Base-by-base conservation (phyloP, 2,329 filamentous ascomycete genomes). In the Aspergillus intermedius region DNA sequence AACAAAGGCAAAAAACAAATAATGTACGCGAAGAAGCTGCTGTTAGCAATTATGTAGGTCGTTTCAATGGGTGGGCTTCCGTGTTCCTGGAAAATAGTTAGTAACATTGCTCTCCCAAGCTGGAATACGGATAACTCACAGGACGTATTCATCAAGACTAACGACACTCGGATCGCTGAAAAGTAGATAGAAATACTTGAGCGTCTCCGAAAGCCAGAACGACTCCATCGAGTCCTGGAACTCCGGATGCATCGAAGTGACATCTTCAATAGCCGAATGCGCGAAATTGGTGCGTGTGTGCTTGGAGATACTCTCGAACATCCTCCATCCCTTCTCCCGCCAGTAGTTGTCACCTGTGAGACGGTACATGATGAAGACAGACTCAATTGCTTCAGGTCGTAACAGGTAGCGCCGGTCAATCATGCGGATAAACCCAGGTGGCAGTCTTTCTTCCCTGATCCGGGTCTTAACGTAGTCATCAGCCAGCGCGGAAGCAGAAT, bases 351-450 rank as follows among this genome's bases (percentile, higher is more conserved):
- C 80, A 22, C 85, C 86, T 0, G 86, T 89, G 50, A 88, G 74
- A 49, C 86, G 80, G 64, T 85, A 88, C 74, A 91, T 80, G 61
- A 88, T 79, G 66, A 88, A 91, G 4, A 93, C 80, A 12, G 82
- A 86, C 71, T 91, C 87, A 47, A 91, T 88, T 2, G 87, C 87
- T 68, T 91, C 87, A 17, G 87, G 87, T 6, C 72, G 61, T 62
- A 76, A 56, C 28, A 69, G 63, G 54, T 73, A 76, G 48, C 69
- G 61, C 3, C 66, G 60, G 9, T 59, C 59, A 1, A 56, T 54
- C 35, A 76, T 68, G 28, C 62, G 63, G 8, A 66, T 67, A 53
- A 75, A 67, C 5, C 73, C 72, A 12, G 64, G 57, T 10, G 72
- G 71, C 25, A 75, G 60, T 37, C 69, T 70, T 49, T 74, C 68